These are phyloP conservation scores for Dictyostelium discoideum DNA, from an alignment of 78 protist genomes.

Conservation along the genomic window DNA sequence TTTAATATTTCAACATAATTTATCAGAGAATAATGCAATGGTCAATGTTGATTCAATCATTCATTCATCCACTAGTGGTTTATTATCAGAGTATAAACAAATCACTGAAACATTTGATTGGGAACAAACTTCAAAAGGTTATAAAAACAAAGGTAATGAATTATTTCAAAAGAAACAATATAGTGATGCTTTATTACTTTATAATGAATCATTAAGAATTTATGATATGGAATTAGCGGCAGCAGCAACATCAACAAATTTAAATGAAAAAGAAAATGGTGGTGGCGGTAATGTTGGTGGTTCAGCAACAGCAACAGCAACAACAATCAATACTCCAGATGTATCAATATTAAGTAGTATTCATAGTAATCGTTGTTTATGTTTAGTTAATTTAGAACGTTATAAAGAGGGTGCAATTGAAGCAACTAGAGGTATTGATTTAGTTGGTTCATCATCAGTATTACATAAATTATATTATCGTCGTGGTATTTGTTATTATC, in stretches of 20 bases:
- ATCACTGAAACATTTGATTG: neutral
- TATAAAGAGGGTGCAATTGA: constrained; percentile 62
- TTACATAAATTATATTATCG: constrained; percentile 63
- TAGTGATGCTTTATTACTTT: constrained; percentile 36
- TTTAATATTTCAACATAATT: neutral
- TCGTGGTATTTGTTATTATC: constrained; percentile 67
- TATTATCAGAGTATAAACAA: neutral
- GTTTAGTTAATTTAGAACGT: constrained; percentile 54
- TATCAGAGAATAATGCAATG: neutral
- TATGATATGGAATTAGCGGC: neutral
- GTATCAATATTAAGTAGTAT: constrained; percentile 11
- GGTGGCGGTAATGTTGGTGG: neutral
- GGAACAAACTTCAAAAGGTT: constrained; percentile 20
- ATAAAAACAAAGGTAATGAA: constrained; percentile 57
- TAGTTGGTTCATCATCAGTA: neutral
- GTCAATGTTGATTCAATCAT: neutral
- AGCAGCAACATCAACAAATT: too few relatives aligned
- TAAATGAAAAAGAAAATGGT: neutral
- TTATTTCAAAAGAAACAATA: constrained; percentile 69
- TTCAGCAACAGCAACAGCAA: too few relatives aligned
- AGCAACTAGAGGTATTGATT: constrained; percentile 57
- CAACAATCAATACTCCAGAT: neutral
- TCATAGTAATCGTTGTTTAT: constrained; percentile 56
- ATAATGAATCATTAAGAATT: constrained; percentile 48
- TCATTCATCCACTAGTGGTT: neutral